Evolutionary conservation across 176 grass and related monocot genomes (phyloP).

Genomic region (Zea luxurians): DNA sequence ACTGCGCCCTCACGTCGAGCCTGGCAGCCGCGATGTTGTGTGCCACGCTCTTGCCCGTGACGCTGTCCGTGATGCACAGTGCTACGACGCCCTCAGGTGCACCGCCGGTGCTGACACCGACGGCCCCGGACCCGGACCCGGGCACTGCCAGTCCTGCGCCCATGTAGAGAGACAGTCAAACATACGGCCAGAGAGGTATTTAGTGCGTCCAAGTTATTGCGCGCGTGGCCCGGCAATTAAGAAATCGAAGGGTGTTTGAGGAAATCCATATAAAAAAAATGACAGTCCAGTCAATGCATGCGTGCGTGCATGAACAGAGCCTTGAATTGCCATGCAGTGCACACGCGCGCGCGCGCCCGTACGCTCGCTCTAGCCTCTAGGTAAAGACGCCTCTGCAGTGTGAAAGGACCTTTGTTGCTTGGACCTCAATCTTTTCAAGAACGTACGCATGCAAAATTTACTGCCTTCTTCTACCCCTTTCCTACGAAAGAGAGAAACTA

Average conservation of each 20-base stretch:
- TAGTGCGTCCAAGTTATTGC: constrained; percentile 35
- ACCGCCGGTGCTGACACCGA: too few species aligned
- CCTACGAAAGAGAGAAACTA: neutral
- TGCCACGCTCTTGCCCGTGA: constrained; percentile 31
- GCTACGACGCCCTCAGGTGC: neutral
- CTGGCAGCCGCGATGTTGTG: constrained; percentile 31
- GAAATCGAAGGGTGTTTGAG: constrained; percentile 48
- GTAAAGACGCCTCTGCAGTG: constrained; percentile 50
- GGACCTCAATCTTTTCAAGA: constrained; percentile 47
- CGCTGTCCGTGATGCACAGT: constrained; percentile 37
- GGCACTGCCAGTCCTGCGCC: constrained; percentile 32
- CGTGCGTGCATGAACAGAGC: neutral
- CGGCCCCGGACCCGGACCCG: neutral
- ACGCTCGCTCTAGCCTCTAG: constrained; percentile 82
- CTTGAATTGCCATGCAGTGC: constrained; percentile 50
- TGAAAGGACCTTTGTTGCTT: constrained; percentile 40
- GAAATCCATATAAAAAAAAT: constrained; percentile 47
- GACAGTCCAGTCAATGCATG: constrained; percentile 35
- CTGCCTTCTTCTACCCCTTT: neutral
- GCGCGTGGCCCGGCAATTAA: constrained; percentile 29
- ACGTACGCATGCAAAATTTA: constrained; percentile 44
- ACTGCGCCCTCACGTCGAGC: constrained; percentile 41
- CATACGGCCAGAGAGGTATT: constrained; percentile 18
- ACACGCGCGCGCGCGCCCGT: neutral
- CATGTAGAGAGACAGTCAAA: constrained; percentile 24